Base-by-base conservation (phyloP, 129 eudicot genomes). In the Tanacetum coccineum region DNA sequence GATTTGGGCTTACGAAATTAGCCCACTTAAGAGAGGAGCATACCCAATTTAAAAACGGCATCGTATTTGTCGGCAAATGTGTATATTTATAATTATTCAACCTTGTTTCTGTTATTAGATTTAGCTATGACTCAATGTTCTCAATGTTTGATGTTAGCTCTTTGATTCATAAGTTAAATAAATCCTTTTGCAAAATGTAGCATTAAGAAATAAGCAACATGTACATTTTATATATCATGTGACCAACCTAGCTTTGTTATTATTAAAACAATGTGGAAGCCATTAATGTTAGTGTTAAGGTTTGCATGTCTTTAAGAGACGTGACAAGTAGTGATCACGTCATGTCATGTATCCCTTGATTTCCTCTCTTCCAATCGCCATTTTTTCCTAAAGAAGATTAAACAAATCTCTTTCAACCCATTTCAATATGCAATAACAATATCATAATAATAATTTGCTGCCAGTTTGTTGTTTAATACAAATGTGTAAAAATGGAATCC, bases 401-500 rank as follows among this genome's bases (percentile, higher is more conserved):
- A 58, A 58, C 18, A 53, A n/a, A 53, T 40, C 55, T 14, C 51
- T 59, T 59, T 50, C 59, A 47, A 70, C 48, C 32, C 66, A 9
- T 42, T 22, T 15, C 36, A 46, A 22, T 11, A 22, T 11, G 14
- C 40, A 19, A 55, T 47, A 50, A 20, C 40, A 19, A 55, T 47
- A 50, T 15, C 68, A 40, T 32, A 64, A 58, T 32, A 64, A 58
- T 60, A n/a, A 1, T 18, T 22, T 14, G 9, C 67, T 59, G 69
- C 67, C 71, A 36, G 8, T 17, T 67, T 44, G 61, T 51, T 68
- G 80, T 60, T 52, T 58, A 26, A 9, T 18, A 61, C 71, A 55
- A 68, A 81, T 81, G 80, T 62, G 64, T 63, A 61, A 73, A 76
- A 48, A 88, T 88, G 96, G 82, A 70, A 9, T 13, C 28, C 69